Conservation (phyloP, 2,329 filamentous ascomycete genomes). For the Leptographium wingfieldii region DNA sequence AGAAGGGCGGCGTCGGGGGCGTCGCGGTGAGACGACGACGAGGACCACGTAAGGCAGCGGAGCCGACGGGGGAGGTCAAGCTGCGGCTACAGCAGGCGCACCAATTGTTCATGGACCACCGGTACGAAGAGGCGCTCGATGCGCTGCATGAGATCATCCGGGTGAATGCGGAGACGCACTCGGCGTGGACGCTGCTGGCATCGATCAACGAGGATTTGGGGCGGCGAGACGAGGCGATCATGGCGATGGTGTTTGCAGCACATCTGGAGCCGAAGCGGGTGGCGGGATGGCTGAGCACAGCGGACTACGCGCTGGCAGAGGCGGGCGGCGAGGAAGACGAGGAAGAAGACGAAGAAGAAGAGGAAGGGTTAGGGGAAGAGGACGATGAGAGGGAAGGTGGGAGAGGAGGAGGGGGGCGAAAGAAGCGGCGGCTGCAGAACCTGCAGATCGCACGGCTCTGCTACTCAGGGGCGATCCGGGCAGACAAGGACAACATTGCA, state of each 20-base stretch:
- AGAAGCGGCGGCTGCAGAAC: conserved; percentile 22
- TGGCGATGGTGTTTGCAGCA: conserved; percentile 48
- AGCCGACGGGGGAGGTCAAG: conserved; percentile 61
- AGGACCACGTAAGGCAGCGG: conserved; percentile 47
- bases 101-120: conserved; percentile 49
- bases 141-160: conserved; percentile 51
- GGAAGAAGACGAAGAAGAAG: conserved; percentile 23
- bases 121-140: conserved; percentile 47
- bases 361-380: conserved; percentile 21
- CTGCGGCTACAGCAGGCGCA: conserved; percentile 53
- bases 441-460: conserved; percentile 44
- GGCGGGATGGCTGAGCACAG: conserved; percentile 45
- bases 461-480: conserved; percentile 46
- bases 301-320: conserved; percentile 41
- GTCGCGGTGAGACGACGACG: conserved; percentile 17
- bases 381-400: conserved; percentile 26
- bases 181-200: conserved; percentile 51
- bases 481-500: conserved; percentile 42
- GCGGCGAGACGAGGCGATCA: conserved; percentile 42
- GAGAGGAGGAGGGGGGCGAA: conserved; percentile 25
- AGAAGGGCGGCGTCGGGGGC: background rate
- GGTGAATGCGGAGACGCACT: conserved; percentile 54
- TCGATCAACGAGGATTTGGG: conserved; percentile 50
- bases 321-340: conserved; percentile 28
- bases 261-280: conserved; percentile 50